Percentiles rank a stretch among this genome's conserved stretches.
phyloP scores from a whole-genome alignment of 2,329 filamentous ascomycete species.

The Arachnopeziza araneosa region DNA sequence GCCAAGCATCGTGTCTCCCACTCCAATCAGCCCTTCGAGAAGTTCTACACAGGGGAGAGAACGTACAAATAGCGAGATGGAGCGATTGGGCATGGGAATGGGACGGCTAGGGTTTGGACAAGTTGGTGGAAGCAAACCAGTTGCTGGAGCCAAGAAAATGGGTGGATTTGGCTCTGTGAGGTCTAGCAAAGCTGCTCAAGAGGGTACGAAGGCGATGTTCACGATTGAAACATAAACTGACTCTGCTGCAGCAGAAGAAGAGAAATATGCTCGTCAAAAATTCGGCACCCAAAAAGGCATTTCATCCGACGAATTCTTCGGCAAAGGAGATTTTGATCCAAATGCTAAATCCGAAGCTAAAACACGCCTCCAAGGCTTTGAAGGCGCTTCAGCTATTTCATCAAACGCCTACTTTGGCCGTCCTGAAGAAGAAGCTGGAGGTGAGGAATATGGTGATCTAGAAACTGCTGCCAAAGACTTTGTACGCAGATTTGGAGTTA shows the following conservation, averaged over 20 bases:
- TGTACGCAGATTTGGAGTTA: conserved; percentile 89
- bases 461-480: conserved; percentile 96
- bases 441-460: conserved; percentile 81
- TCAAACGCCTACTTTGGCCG: conserved; percentile 97
- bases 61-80: conserved; percentile 71
- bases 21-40: conserved; percentile 63
- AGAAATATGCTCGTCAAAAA: conserved; percentile 79
- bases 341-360: conserved; percentile 79
- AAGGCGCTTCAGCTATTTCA: conserved; percentile 86
- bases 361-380: conserved; percentile 80
- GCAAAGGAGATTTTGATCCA: conserved; percentile 81
- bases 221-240: conserved; percentile 21
- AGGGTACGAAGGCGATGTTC: conserved; percentile 46
- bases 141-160: conserved; percentile 46
- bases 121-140: conserved; percentile 26
- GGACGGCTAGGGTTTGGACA: conserved; percentile 30
- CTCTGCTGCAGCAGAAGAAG: conserved; percentile 58
- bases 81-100: conserved; percentile 69
- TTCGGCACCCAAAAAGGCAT: conserved; percentile 94
- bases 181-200: conserved; percentile 61
- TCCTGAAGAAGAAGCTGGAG: conserved; percentile 70
- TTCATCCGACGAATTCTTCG: conserved; percentile 97
- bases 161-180: conserved; percentile 84
- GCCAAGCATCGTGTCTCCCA: conserved; percentile 46
- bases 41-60: conserved; percentile 53